These are phyloP conservation scores for Fusarium siculi DNA, from an alignment of 2,329 filamentous ascomycete species.

Conservation along the genomic window DNA sequence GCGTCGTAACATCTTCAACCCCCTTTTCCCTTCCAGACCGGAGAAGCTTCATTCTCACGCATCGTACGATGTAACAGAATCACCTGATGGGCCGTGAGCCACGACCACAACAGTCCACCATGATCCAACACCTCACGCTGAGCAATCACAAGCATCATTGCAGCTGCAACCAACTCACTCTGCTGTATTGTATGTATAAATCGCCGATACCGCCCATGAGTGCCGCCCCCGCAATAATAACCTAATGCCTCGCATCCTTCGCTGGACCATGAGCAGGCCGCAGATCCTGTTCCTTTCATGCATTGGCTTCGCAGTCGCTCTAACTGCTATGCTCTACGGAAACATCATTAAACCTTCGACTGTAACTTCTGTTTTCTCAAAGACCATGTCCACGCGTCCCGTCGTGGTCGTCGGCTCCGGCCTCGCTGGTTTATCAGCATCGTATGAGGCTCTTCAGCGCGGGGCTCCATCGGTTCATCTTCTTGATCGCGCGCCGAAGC, in stretches of 20 bases:
- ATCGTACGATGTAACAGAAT: conserved; percentile 37
- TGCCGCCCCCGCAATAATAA: conserved; percentile 15
- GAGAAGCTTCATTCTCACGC: conserved; percentile 20
- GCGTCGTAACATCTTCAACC: neutral
- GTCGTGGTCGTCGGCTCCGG: conserved; percentile 74
- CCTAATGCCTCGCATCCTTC: conserved; percentile 45
- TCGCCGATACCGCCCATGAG: conserved; percentile 36
- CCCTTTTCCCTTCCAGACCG: neutral
- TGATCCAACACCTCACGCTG: conserved; percentile 16
- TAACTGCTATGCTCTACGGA: conserved; percentile 46
- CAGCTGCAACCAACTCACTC: neutral
- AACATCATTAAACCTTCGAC: conserved; percentile 34
- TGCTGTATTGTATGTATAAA: conserved; percentile 34
- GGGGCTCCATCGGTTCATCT: conserved; percentile 63
- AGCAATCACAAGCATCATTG: neutral
- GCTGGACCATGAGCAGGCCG: conserved; percentile 45
- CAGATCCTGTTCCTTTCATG: conserved; percentile 43
- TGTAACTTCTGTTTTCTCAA: conserved; percentile 40
- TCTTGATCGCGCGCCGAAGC: conserved; percentile 68
- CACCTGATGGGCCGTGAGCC: conserved; percentile 32
- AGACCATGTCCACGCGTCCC: conserved; percentile 43
- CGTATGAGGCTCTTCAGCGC: conserved; percentile 64
- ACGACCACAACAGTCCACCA: conserved; percentile 35
- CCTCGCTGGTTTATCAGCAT: conserved; percentile 70
- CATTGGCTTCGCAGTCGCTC: conserved; percentile 42